Percentiles rank a stretch among this genome's conserved stretches.
Conservation (phyloP, 1,284 basidiomycete species). For the Microbotryum scabiosae region DNA sequence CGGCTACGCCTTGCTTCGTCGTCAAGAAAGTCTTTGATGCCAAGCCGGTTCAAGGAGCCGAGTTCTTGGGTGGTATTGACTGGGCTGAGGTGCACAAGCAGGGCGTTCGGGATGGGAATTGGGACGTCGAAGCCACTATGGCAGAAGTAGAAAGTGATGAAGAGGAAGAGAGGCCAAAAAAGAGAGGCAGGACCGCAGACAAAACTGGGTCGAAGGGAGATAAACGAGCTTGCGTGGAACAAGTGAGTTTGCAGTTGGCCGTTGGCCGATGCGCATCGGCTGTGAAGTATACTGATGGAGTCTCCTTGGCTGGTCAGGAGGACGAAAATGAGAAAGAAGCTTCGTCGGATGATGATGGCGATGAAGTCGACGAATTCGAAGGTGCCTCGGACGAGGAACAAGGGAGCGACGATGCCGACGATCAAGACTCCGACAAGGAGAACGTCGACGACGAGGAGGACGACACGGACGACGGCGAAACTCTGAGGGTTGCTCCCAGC, state of each 20-base stretch:
- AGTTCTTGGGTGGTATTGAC: conserved; percentile 30
- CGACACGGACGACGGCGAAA: conserved; percentile 2
- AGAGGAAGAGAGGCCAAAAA: neutral
- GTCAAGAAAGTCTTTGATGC: conserved; percentile 30
- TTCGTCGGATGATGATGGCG: neutral
- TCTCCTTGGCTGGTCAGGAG: neutral
- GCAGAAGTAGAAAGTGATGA: conserved; percentile 10
- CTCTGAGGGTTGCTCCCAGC: too few species aligned
- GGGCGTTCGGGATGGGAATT: conserved; percentile 12
- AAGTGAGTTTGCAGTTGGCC: too few species aligned
- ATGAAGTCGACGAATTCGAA: neutral
- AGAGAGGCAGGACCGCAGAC: neutral
- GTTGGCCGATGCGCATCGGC: too few species aligned
- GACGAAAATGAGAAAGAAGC: neutral
- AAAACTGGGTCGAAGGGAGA: too few species aligned
- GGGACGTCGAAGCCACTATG: conserved; percentile 26
- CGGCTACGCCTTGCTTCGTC: conserved; percentile 11
- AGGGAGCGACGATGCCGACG: conserved; percentile 1
- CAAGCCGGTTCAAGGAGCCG: conserved; percentile 24
- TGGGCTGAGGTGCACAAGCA: conserved; percentile 22
- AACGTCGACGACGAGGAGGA: conserved; percentile 5
- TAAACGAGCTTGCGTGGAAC: too few species aligned
- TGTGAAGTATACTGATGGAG: too few species aligned
- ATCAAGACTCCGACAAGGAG: neutral
- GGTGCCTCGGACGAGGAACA: neutral